phyloP scores from a whole-genome alignment of 2,329 filamentous ascomycete genomes.

The Fonsecaea erecta region DNA sequence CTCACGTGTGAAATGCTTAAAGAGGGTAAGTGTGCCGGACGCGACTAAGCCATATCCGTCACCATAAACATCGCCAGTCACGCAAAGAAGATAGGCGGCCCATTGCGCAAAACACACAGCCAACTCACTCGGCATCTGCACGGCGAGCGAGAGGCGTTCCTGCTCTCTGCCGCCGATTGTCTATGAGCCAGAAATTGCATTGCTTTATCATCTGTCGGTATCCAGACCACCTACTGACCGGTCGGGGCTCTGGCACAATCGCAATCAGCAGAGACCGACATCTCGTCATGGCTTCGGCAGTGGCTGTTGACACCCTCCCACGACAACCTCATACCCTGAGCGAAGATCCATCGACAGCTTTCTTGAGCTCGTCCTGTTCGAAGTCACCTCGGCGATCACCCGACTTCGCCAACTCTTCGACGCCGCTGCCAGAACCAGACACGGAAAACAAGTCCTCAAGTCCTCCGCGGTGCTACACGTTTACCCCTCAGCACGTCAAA shows the following conservation, averaged over 20 bases:
- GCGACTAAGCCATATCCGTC: not conserved
- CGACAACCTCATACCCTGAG: not conserved
- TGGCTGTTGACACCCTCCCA: not conserved
- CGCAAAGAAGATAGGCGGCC: not conserved
- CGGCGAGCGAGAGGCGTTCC: not conserved
- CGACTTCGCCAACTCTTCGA: not conserved
- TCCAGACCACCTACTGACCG: not conserved
- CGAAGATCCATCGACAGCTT: not conserved
- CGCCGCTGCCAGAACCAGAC: not conserved
- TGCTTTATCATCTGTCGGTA: not conserved
- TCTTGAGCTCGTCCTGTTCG: not conserved
- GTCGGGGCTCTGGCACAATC: not conserved
- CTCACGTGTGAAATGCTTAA: too few species aligned
- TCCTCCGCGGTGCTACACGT: conserved; percentile 35
- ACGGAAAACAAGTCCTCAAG: not conserved
- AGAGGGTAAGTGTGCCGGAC: not conserved
- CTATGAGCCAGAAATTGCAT: not conserved
- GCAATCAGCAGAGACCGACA: not conserved
- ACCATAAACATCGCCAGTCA: not conserved
- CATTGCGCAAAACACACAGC: not conserved
- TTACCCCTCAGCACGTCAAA: conserved; percentile 48
- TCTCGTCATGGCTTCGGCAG: conserved; percentile 12
- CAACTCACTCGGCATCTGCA: not conserved
- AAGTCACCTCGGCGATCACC: not conserved
- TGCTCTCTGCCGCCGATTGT: not conserved